phyloP scores from a whole-genome alignment of 352 stramenopile genomes.

The Globisporangium okanoganense region DNA sequence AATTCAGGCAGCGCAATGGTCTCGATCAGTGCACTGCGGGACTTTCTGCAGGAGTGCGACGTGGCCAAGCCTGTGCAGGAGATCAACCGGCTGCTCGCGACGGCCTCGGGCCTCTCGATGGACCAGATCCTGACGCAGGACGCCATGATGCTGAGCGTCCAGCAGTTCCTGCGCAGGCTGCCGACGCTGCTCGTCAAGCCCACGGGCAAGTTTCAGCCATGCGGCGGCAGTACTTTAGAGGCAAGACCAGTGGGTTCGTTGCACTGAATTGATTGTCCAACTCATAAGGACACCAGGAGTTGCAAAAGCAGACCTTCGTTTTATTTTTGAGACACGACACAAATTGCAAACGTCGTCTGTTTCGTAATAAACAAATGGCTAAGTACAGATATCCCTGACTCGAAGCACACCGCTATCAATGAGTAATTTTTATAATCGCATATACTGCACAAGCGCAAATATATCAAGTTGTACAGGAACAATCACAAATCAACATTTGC shows the following conservation, averaged over 20 bases:
- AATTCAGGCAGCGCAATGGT: constrained; percentile 47
- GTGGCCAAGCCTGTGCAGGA: constrained; percentile 51
- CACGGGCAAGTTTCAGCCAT: constrained; percentile 33
- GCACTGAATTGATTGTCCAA: not conserved
- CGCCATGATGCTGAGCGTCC: constrained; percentile 41
- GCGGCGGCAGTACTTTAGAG: too few relatives aligned
- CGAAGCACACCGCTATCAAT: too few relatives aligned
- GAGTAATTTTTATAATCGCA: too few relatives aligned
- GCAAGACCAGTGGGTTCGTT: not conserved
- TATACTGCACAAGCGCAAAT: too few relatives aligned
- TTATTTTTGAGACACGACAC: too few relatives aligned
- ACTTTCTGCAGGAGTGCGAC: constrained; percentile 45
- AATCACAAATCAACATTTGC: too few relatives aligned
- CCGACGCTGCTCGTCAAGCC: constrained; percentile 46
- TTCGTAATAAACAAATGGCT: too few relatives aligned
- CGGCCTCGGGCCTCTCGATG: constrained; percentile 30
- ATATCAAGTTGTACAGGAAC: too few relatives aligned
- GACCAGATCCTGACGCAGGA: constrained; percentile 62
- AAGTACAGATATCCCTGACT: too few relatives aligned
- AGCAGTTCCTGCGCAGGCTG: constrained; percentile 36
- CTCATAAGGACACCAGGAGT: too few relatives aligned
- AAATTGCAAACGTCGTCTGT: not conserved
- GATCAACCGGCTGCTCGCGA: constrained; percentile 31
- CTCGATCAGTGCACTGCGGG: constrained; percentile 34
- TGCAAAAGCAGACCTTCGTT: too few relatives aligned